These are phyloP conservation scores for Ceratocystiopsis sp. DNA, from an alignment of 2,329 filamentous ascomycete species.

Conservation along the genomic window DNA sequence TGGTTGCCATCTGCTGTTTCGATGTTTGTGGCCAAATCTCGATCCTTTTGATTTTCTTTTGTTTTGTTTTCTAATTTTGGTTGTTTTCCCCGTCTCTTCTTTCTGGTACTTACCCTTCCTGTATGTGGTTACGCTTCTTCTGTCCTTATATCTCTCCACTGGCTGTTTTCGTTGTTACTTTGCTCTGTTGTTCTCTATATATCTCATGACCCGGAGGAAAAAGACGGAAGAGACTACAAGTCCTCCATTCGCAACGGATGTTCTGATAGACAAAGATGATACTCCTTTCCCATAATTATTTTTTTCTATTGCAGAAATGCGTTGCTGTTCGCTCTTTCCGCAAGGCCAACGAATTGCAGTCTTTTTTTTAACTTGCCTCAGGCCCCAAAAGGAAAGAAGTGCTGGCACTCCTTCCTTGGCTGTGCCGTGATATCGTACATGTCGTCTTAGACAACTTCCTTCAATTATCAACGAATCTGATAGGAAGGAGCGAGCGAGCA, in stretches of 20 bases:
- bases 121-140: neutral
- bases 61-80: neutral
- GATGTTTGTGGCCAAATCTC: too few relatives aligned
- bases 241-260: too few relatives aligned
- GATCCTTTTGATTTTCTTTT: neutral
- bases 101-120: too few relatives aligned
- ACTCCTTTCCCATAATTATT: neutral
- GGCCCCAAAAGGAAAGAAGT: too few relatives aligned
- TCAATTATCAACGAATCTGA: too few relatives aligned
- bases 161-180: neutral
- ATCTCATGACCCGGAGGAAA: slow-evolving; percentile 6
- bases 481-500: too few relatives aligned
- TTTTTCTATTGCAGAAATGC: neutral
- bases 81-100: neutral
- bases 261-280: slow-evolving; percentile 7
- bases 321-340: too few relatives aligned
- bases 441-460: too few relatives aligned
- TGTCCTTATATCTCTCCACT: neutral
- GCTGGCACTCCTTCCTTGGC: too few relatives aligned
- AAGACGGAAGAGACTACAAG: neutral
- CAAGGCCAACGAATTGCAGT: too few relatives aligned
- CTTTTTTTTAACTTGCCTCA: too few relatives aligned
- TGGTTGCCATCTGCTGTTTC: neutral
- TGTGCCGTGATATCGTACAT: too few relatives aligned
- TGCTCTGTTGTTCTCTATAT: neutral